Evolutionary conservation across 768 basidiomycete species (phyloP).

Genomic region (Russula sp.): DNA sequence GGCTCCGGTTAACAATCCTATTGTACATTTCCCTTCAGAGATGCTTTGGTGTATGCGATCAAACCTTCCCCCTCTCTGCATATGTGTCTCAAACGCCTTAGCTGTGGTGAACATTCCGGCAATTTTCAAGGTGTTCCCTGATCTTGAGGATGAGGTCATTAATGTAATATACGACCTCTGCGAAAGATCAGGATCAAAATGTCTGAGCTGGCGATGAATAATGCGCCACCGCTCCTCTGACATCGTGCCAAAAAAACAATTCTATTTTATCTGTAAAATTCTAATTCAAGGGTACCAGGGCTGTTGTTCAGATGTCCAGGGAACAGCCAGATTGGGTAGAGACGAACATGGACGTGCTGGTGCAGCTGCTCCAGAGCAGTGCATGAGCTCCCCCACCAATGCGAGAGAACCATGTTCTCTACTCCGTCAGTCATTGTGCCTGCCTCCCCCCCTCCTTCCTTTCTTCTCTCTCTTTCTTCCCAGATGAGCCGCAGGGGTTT

Average conservation of each 20-base stretch:
- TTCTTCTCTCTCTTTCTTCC: background rate
- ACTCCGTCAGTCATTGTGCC: background rate
- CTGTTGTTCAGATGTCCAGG: conserved; percentile 45
- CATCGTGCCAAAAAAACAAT: too few relatives aligned
- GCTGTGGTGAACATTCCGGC: conserved; percentile 49
- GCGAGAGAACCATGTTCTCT: background rate
- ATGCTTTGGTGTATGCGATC: conserved; percentile 47
- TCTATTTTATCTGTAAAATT: conserved; percentile 42
- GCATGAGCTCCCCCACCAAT: conserved; percentile 25
- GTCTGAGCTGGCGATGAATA: conserved; percentile 29
- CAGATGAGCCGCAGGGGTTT: conserved; percentile 64
- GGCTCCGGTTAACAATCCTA: conserved; percentile 32
- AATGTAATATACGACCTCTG: conserved; percentile 75
- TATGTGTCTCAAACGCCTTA: conserved; percentile 43
- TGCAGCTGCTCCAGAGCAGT: conserved; percentile 74
- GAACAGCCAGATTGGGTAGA: conserved; percentile 53
- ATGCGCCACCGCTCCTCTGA: background rate
- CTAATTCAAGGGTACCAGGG: conserved; percentile 59
- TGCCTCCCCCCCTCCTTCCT: too few relatives aligned
- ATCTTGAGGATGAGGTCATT: conserved; percentile 64
- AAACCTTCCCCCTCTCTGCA: conserved; percentile 43
- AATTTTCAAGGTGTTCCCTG: conserved; percentile 61
- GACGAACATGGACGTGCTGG: conserved; percentile 65
- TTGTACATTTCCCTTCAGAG: conserved; percentile 35
- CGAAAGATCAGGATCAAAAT: conserved; percentile 52